phyloP scores from a whole-genome alignment of 345 rosid genomes.

The Corymbia maculata region DNA sequence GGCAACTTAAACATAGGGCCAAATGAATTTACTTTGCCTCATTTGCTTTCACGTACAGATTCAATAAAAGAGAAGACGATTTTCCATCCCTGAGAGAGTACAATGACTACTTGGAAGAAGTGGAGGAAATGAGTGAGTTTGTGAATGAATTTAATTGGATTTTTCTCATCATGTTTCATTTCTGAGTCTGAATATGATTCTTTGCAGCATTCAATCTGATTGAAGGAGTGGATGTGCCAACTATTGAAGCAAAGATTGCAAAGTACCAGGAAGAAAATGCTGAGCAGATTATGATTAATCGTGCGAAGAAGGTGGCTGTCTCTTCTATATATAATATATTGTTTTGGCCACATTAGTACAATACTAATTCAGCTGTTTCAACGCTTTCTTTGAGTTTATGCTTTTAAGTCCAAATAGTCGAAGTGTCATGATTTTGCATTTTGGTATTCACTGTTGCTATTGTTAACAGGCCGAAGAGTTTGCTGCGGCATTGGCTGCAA shows the following conservation, averaged over 20 bases:
- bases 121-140: slow-evolving; percentile 86
- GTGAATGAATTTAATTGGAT: neutral
- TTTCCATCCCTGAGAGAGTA: slow-evolving; percentile 70
- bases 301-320: slow-evolving; percentile 62
- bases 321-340: neutral
- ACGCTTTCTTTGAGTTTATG: neutral
- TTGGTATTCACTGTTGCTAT: neutral
- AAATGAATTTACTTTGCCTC: neutral
- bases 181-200: neutral
- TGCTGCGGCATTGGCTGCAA: slow-evolving; percentile 74
- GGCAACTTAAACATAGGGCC: neutral
- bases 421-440: neutral
- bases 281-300: slow-evolving; percentile 77
- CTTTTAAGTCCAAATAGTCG: neutral
- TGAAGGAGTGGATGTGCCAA: slow-evolving; percentile 66
- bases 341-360: neutral
- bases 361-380: neutral
- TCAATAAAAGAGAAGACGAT: slow-evolving; percentile 84
- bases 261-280: slow-evolving; percentile 77
- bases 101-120: slow-evolving; percentile 93
- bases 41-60: slow-evolving; percentile 27
- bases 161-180: neutral
- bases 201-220: slow-evolving; percentile 60
- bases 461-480: slow-evolving; percentile 81
- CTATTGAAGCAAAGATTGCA: slow-evolving; percentile 64